phyloP scores from a whole-genome alignment of 2,329 filamentous ascomycete genomes.

The Podosphaera fusca region DNA sequence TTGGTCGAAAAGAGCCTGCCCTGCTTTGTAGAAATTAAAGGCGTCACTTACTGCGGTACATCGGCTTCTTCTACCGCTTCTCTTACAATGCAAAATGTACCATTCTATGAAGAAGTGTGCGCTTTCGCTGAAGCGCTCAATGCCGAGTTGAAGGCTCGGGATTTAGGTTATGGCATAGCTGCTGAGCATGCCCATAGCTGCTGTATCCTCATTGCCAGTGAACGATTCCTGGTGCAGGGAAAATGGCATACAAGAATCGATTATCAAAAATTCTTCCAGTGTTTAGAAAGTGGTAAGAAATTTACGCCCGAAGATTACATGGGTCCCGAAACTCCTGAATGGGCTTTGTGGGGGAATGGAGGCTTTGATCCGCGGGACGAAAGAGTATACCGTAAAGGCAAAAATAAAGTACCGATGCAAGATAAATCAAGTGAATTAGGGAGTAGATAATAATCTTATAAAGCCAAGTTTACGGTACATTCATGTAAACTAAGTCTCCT shows the following conservation, averaged over 20 bases:
- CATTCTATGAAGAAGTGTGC: conserved; percentile 78
- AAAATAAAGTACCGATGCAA: conserved; percentile 16
- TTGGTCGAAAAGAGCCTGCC: conserved; percentile 70
- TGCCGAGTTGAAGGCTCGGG: conserved; percentile 40
- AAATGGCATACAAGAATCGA: conserved; percentile 86
- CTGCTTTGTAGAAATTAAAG: conserved; percentile 88
- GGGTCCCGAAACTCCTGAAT: conserved; percentile 63
- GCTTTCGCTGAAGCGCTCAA: conserved; percentile 62
- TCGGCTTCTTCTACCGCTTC: conserved; percentile 64
- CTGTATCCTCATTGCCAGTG: conserved; percentile 68
- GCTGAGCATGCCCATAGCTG: conserved; percentile 92
- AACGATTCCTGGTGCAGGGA: conserved; percentile 51
- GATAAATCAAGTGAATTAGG: not conserved
- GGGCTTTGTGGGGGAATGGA: conserved; percentile 85
- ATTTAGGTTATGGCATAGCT: conserved; percentile 68
- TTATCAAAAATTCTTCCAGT: conserved; percentile 68
- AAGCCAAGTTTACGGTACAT: not conserved
- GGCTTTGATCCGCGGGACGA: conserved; percentile 83
- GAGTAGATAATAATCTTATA: not conserved
- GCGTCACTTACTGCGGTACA: conserved; percentile 90
- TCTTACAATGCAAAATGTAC: conserved; percentile 90
- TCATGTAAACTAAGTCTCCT: not conserved
- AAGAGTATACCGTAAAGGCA: conserved; percentile 69
- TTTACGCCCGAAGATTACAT: conserved; percentile 86
- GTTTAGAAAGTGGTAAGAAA: conserved; percentile 44